Conservation (phyloP, 2,329 filamentous ascomycete genomes). For the Iodosphaeria phyllophila region DNA sequence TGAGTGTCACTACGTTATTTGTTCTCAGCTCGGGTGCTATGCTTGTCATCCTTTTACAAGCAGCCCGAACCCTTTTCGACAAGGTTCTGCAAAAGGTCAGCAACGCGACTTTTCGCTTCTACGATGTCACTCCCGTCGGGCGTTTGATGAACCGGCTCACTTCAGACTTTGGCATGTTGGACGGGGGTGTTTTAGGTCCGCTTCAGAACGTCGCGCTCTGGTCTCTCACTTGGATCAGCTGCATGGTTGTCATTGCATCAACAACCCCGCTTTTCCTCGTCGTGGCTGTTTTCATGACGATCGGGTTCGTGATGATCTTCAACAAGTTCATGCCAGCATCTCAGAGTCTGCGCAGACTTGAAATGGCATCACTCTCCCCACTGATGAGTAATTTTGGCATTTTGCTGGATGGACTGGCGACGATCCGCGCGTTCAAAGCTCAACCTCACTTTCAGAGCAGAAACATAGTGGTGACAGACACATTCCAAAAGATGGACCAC, state of each 20-base stretch:
- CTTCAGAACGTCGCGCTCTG: constrained; percentile 55
- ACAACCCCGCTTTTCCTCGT: constrained; percentile 61
- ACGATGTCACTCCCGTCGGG: constrained; percentile 77
- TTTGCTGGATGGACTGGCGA: constrained; percentile 67
- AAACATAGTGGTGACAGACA: constrained; percentile 66
- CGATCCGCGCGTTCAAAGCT: constrained; percentile 67
- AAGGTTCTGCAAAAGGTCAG: constrained; percentile 56
- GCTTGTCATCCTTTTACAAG: constrained; percentile 60
- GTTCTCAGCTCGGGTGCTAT: constrained; percentile 47
- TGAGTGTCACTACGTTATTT: constrained; percentile 39
- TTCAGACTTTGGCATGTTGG: constrained; percentile 75
- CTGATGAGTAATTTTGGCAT: constrained; percentile 88
- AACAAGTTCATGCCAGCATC: constrained; percentile 63
- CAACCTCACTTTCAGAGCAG: constrained; percentile 63
- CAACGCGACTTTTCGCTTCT: constrained; percentile 72
- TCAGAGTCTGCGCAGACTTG: constrained; percentile 63
- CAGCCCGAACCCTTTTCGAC: constrained; percentile 57
- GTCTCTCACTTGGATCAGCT: constrained; percentile 50
- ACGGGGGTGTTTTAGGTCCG: constrained; percentile 64
- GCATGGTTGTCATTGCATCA: constrained; percentile 59
- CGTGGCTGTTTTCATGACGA: constrained; percentile 50
- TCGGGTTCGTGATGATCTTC: constrained; percentile 57
- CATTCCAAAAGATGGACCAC: constrained; percentile 88
- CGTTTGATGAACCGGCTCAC: constrained; percentile 85
- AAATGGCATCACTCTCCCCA: constrained; percentile 78